Base-by-base conservation (phyloP, 2,329 filamentous ascomycete species). In the Ambrosiella cleistominuta region DNA sequence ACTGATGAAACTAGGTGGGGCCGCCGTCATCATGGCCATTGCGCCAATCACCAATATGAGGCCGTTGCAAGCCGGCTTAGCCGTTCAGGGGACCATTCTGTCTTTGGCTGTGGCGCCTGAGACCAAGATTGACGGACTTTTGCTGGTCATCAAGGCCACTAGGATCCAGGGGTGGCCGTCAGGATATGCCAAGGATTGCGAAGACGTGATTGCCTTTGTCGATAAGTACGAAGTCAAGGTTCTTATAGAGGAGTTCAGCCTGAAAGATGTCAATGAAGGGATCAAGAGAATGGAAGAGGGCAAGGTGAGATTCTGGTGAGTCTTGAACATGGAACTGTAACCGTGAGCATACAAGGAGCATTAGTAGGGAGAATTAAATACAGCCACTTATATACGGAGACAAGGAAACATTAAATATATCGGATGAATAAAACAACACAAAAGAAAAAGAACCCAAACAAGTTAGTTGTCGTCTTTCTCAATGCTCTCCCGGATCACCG, bases 121-220 rank as follows among this genome's bases (percentile, higher is more conserved):
- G 68, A 67, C 71, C 9, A 27, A 36, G 61, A 65, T 80, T 19
- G 66, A 78, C 62, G 72, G 71, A 0, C 57, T 62, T 0, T 37
- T 65, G 11, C 60, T 80, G 54, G 70, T 80, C 6, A 5, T 42
- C 4, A 73, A 75, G 60, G 83, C 80, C 3, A 69, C 81, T 13
- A 79, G 75, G 2, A 72, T 93, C 1, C 75, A 81, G 62, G 82
- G 82, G 8, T 81, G 76, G 68, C 74, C 85, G 0, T 77, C 78
- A 19, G 83, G 83, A 0, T 75, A 85, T 44, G 74, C 82, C 1
- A 71, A 80, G 51, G 78, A 86, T 61, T 74, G 76, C 58, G 78
- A 82, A 64, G 80, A 86, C 63, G 82, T 85, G 61, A 75, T 88
- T 56, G 72, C 72, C 2, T 88, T 88, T 65, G 77, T 83, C 0